These are phyloP conservation scores for Paraleonurus japonicus DNA, from an alignment of 257 asterid species.

Conservation along the genomic window DNA sequence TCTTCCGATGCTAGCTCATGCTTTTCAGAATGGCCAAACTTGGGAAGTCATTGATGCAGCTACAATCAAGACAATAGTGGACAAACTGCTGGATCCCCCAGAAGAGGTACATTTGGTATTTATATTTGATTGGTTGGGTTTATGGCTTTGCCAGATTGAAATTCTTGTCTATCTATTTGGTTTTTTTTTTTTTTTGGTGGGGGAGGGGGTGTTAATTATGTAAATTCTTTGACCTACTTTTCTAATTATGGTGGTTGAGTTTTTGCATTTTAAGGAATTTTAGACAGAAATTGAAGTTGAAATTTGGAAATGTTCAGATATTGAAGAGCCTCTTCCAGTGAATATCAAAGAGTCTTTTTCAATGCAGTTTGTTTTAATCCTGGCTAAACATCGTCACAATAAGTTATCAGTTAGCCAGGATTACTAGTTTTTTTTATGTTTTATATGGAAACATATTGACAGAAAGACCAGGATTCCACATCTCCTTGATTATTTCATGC, in stretches of 20 bases:
- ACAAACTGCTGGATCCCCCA: slow-evolving; percentile 98
- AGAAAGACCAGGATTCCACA: not conserved
- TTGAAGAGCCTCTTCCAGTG: not conserved
- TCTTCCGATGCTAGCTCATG: slow-evolving; percentile 97
- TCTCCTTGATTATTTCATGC: not conserved
- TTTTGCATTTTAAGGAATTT: not conserved
- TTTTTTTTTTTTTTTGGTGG: no score
- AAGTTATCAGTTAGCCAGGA: not conserved
- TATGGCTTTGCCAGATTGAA: not conserved
- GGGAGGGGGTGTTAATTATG: not conserved
- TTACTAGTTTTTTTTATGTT: not conserved
- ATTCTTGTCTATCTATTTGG: not conserved
- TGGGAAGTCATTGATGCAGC: slow-evolving; percentile 97
- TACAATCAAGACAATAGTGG: slow-evolving; percentile 89
- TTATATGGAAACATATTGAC: not conserved
- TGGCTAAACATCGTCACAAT: slow-evolving; percentile 10
- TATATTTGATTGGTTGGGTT: slow-evolving; percentile 5
- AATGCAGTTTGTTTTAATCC: not conserved
- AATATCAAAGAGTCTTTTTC: not conserved
- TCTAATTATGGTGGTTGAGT: not conserved
- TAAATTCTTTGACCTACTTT: slow-evolving; percentile 1
- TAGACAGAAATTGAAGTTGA: not conserved
- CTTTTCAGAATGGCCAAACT: slow-evolving; percentile 92
- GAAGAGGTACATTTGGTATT: slow-evolving; percentile 70
- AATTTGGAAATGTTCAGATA: not conserved